Evolutionary conservation across 306 rosid species (phyloP), one percentile per base, ranked within the genome.

Genomic region (Vachellia pachyceras): DNA sequence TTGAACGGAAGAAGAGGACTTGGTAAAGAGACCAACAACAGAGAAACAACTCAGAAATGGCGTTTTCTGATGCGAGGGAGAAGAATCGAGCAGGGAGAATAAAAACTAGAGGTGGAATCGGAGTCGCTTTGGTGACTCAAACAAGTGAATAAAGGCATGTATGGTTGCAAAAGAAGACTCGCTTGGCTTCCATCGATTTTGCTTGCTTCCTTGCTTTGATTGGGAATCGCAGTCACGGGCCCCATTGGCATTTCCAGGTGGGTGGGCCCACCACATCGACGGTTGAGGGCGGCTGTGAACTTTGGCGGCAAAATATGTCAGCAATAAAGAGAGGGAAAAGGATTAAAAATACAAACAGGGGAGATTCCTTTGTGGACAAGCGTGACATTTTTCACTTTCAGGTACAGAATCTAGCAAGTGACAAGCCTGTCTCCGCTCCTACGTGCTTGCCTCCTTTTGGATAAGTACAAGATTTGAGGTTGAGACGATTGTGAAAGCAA

Each of bases 211-310:
- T 71, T 75, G 78, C 83, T 77, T 79, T 75, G 79, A 58, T 81
- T 79, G 85, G 97, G 97, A 89, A 85, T 87, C 87, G 12, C 76
- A 77, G 82, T 88, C 86, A 78, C 63, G 87, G 94, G 93, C 84
- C 82, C 92, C 92, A 83, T 29, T 29, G 33, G 33, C 33, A 29
- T 7, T 57, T 42, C 13, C 50, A 87, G 1, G 72, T 61, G 33
- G 66, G 57, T 83, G 83, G 73, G n/a, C 81, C 70, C 79, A 76
- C 78, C 35, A 37, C 65, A 85, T 85, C 83, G 0, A 91, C 90
- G 90, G 90, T 73, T 52, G 69, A 86, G 61, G 66, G 69, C 15
- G n/a, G 18, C n/a, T 76, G 82, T 75, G 60, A 77, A 71, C 44
- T 82, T 75, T 85, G 90, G 94, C 91, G 90, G 75, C 84, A 81